Evolutionary conservation across 2,329 filamentous ascomycete species (phyloP).

Genomic region (Fusarium veterinarium): DNA sequence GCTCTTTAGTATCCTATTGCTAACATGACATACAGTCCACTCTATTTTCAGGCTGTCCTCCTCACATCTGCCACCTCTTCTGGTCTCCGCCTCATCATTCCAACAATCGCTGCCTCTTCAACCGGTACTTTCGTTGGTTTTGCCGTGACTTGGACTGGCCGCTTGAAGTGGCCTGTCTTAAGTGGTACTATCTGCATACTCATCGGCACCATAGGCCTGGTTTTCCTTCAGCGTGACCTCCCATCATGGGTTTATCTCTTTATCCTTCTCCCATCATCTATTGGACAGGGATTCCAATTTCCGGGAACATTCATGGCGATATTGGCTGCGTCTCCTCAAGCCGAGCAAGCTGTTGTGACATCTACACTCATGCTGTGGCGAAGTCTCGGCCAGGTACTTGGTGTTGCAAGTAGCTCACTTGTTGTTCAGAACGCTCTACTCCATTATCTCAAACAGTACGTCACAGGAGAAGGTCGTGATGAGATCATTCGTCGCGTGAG

Average conservation of each 20-base stretch:
- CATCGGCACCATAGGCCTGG: slow-evolving; percentile 62
- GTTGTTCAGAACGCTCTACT: slow-evolving; percentile 78
- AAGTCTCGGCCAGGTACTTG: slow-evolving; percentile 76
- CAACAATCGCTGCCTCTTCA: slow-evolving; percentile 66
- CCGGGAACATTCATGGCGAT: slow-evolving; percentile 73
- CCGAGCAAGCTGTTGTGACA: slow-evolving; percentile 75
- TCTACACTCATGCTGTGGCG: slow-evolving; percentile 79
- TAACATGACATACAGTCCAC: slow-evolving; percentile 58
- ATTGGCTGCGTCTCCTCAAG: slow-evolving; percentile 68
- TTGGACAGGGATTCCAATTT: slow-evolving; percentile 73
- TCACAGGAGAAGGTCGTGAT: slow-evolving; percentile 69
- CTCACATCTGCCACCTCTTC: slow-evolving; percentile 76
- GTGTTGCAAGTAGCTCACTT: slow-evolving; percentile 77
- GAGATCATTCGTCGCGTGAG: slow-evolving; percentile 65
- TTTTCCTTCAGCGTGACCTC: slow-evolving; percentile 62
- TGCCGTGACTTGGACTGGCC: slow-evolving; percentile 68
- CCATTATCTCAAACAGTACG: slow-evolving; percentile 66
- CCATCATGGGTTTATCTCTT: slow-evolving; percentile 65
- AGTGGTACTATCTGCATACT: slow-evolving; percentile 62
- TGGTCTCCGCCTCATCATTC: slow-evolving; percentile 76
- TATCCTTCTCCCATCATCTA: slow-evolving; percentile 65
- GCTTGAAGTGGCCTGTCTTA: slow-evolving; percentile 69
- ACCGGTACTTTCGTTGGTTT: slow-evolving; percentile 70
- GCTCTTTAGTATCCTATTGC: background rate
- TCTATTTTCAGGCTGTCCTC: slow-evolving; percentile 82